phyloP scores from a whole-genome alignment of 176 grass and related monocot species.

The Zea luxurians region DNA sequence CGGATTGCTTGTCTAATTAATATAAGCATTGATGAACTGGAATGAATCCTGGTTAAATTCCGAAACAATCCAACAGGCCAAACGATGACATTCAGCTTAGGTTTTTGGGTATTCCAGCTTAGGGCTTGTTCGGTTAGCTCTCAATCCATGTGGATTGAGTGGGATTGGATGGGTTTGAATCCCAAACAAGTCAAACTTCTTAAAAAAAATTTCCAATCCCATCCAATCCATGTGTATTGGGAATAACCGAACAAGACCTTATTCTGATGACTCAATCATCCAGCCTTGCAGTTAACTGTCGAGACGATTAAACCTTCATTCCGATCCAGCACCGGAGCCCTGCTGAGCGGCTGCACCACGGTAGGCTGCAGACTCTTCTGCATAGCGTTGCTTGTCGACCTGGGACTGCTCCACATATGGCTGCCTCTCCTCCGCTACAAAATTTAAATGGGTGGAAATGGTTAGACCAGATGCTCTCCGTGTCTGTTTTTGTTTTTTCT shows the following conservation, averaged over 20 bases:
- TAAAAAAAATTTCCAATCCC: too few relatives aligned
- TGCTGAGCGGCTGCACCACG: conserved; percentile 38
- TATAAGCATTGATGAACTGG: too few relatives aligned
- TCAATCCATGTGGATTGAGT: too few relatives aligned
- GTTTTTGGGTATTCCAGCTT: background rate
- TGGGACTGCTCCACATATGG: conserved; percentile 59
- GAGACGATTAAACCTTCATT: conserved; percentile 20
- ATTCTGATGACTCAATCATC: background rate
- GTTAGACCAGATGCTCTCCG: background rate
- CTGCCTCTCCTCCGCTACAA: conserved; percentile 66
- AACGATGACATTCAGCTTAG: too few relatives aligned
- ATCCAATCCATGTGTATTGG: too few relatives aligned
- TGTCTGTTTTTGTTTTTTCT: background rate
- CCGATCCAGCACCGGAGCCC: conserved; percentile 47
- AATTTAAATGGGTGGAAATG: conserved; percentile 1
- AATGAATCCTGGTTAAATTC: too few relatives aligned
- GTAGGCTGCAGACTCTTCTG: conserved; percentile 58
- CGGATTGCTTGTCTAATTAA: too few relatives aligned
- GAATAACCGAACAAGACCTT: too few relatives aligned
- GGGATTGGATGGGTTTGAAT: too few relatives aligned
- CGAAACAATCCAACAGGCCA: too few relatives aligned
- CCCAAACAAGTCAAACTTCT: too few relatives aligned
- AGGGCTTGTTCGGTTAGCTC: too few relatives aligned
- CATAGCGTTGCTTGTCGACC: conserved; percentile 67
- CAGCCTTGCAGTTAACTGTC: background rate